Evolutionary conservation across 208 protist species (phyloP), one percentile per base, ranked within the genome.

Genomic region (Leishmania martiniquensis): DNA sequence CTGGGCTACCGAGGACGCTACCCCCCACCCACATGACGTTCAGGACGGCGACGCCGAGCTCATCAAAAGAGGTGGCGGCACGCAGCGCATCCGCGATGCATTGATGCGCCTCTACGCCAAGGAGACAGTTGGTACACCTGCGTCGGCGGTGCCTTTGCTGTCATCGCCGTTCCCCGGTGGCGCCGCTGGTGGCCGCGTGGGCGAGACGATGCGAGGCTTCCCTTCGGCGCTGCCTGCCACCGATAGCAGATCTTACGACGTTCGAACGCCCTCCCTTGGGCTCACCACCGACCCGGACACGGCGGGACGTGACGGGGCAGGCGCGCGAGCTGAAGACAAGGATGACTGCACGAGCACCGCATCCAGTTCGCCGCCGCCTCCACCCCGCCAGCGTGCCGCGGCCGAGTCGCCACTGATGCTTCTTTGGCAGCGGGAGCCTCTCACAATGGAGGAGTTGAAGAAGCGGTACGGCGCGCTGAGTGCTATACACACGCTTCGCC

Each of bases 31-130:
- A 32, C 65, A 51, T 42, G 25, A 25, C 42, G 22, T 42, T 37
- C 65, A 69, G 17, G 70, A 60, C n/a, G 51, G 34, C 37, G 9
- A 52, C 39, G 37, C 37, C 52, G 52, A 25, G 15, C 22, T n/a
- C 22, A 42, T 49, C 22, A 59, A 17, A 44, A n/a, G n/a, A 45
- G 70, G 77, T 52, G 49, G 54, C 1, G 80, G 76, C 52, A 70
- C 81, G 12, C 79, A 74, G 39, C 84, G 81, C 67, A 83, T 76
- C 4, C 74, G 73, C 39, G 81, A 75, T 7, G 81, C 81, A 17
- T 74, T 82, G 39, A 45, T 55, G 7, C 80, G 77, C 17, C 75
- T 81, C 17, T 83, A 85, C 81, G 22, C 39, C 60, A 0, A 34
- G 17, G 20, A 6, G 12, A 34, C 52, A 17, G 37, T 25, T 34